Conservation (phyloP, 2,329 filamentous ascomycete species). For the Xylaria sp. region DNA sequence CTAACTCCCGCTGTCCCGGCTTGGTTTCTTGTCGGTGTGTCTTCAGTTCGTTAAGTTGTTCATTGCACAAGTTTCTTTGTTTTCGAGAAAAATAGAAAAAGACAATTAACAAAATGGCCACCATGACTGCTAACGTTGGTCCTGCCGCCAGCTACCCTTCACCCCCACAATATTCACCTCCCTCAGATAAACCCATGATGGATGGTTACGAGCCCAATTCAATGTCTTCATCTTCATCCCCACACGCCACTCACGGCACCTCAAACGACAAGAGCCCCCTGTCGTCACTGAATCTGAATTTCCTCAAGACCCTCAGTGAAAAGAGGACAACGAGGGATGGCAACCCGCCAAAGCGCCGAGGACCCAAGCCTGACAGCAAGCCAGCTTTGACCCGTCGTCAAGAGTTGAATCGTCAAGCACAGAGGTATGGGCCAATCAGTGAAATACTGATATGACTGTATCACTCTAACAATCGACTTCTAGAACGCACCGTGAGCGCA, state of each 20-base stretch:
- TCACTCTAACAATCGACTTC: conserved; percentile 31
- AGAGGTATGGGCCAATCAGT: conserved; percentile 71
- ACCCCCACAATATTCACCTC: conserved; percentile 51
- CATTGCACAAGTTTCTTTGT: conserved; percentile 30
- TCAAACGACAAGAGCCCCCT: conserved; percentile 51
- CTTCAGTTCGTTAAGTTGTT: conserved; percentile 21
- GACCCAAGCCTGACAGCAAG: conserved; percentile 96
- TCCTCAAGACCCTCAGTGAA: conserved; percentile 75
- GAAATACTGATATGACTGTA: neutral
- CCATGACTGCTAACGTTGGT: conserved; percentile 53
- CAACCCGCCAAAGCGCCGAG: conserved; percentile 85
- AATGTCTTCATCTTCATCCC: conserved; percentile 63
- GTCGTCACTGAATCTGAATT: conserved; percentile 64
- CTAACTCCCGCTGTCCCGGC: conserved; percentile 32
- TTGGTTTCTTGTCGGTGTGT: conserved; percentile 28
- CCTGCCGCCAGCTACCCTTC: conserved; percentile 53
- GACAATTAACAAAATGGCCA: conserved; percentile 35
- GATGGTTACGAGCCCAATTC: conserved; percentile 51
- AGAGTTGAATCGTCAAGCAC: conserved; percentile 94
- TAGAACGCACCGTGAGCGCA: conserved; percentile 95
- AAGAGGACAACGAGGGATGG: conserved; percentile 88
- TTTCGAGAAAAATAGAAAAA: conserved; percentile 16
- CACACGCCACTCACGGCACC: conserved; percentile 43
- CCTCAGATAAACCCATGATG: conserved; percentile 49
- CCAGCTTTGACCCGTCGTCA: conserved; percentile 91